phyloP scores from a whole-genome alignment of 441 rosid genomes.

The Lagerstroemia fauriei region DNA sequence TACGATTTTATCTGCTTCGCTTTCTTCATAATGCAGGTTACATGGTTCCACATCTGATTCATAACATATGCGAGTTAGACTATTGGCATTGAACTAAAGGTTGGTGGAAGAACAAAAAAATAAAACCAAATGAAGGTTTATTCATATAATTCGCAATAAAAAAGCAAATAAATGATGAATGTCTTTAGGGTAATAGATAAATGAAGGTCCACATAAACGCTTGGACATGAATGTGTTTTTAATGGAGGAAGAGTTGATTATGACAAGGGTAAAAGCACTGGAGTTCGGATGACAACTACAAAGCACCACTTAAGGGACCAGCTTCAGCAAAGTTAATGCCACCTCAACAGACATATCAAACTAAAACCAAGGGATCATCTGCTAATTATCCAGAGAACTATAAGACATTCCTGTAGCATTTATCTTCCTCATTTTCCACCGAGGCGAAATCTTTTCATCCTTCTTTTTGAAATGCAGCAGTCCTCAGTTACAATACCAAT shows the following conservation, averaged over 20 bases:
- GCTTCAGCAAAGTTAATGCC: background rate
- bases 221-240: too few relatives aligned
- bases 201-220: too few relatives aligned
- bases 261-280: background rate
- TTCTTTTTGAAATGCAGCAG: background rate
- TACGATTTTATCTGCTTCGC: constrained; percentile 79
- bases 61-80: constrained; percentile 22
- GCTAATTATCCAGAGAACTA: background rate
- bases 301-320: background rate
- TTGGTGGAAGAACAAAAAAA: background rate
- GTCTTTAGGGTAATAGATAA: background rate
- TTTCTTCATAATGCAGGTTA: constrained; percentile 67
- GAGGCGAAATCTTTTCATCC: background rate
- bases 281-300: background rate
- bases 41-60: constrained; percentile 89
- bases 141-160: background rate
- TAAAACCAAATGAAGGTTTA: background rate
- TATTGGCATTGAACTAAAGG: constrained; percentile 16
- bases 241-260: too few relatives aligned
- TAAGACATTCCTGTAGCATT: background rate
- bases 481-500: background rate
- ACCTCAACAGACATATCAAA: background rate
- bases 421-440: background rate
- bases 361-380: background rate
- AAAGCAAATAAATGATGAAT: background rate